Base-by-base conservation (phyloP, 2,329 filamentous ascomycete genomes). In the Cytospora chrysosperma region DNA sequence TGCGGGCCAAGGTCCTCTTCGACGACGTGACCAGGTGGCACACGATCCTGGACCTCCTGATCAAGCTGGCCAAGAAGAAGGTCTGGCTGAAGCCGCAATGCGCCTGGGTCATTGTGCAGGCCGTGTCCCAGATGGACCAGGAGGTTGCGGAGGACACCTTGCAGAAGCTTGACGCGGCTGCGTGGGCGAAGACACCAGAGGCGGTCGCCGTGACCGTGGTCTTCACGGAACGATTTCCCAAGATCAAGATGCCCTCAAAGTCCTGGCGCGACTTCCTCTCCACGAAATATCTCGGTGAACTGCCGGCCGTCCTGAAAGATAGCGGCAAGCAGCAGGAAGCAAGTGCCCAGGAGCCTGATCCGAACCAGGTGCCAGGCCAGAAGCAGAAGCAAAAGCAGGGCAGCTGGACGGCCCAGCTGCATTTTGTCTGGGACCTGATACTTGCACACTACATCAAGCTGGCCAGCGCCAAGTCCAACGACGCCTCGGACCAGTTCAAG, bases 71-170 rank as follows among this genome's bases (percentile, higher is more conserved):
- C 49, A 85, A 86, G 70, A 91, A 91, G 76, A 96, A 96, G 75
- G 86, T 91, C 34, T 97, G 93, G 94, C 82, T 98, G 68, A 86
- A 92, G 65, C 88, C 94, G 70, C 91, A 96, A 73, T 97, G 92
- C 70, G 92, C 91, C 34, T 92, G 88, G 82, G 86, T 95, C 55
- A 81, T 97, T 28, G 88, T 90, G 52, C 87, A 92, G 71, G 87
- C 89, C 17, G 75, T 95, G 43, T 82, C 83, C 34, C 86, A 88
- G 70, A 85, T 85, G 79, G 77, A 79, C 43, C 76, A 83, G 69
- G 78, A 82, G 62, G 83, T 86, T 62, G 85, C 85, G 1, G 82
- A 88, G 70, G 76, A 80, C 28, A 87, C 89, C 0, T 78, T 96
- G 40, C 77, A 85, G 64, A 83, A 82, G 47, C 72, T 96, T 10